These are phyloP conservation scores for Bruguiera hainesii DNA, from an alignment of 441 rosid genomes.

Conservation along the genomic window DNA sequence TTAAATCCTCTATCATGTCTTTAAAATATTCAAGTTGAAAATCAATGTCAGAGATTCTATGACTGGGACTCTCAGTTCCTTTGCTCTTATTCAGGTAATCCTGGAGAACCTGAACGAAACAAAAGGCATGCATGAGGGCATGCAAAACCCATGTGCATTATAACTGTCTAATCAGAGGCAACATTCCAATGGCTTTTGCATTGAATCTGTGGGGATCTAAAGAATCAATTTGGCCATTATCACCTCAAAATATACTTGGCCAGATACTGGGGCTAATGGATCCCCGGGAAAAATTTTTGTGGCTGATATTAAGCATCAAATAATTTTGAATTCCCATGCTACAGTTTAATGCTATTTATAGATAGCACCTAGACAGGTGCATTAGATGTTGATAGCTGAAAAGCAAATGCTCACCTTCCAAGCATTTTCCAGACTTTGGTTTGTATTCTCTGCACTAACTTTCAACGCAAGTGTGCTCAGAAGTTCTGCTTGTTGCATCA, in stretches of 20 bases:
- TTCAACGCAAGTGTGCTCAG: conserved; percentile 78
- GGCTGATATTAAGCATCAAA: too few species aligned
- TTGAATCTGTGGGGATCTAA: background rate
- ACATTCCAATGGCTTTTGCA: background rate
- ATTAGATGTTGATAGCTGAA: too few species aligned
- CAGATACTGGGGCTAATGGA: background rate
- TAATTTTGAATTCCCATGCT: too few species aligned
- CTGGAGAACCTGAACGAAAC: conserved; percentile 62
- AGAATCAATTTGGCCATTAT: background rate
- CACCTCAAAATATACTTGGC: background rate
- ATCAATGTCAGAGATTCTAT: conserved; percentile 54
- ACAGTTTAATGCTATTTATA: too few species aligned
- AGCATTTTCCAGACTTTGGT: conserved; percentile 89
- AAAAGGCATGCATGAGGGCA: conserved; percentile 18
- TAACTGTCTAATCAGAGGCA: conserved; percentile 10
- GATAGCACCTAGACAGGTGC: too few species aligned
- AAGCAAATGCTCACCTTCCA: conserved; percentile 66
- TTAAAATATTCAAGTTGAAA: conserved; percentile 73
- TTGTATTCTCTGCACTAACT: conserved; percentile 70
- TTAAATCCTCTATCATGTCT: conserved; percentile 66
- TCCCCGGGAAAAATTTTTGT: background rate
- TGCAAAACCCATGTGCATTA: conserved; percentile 1
- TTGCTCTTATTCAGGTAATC: conserved; percentile 71
- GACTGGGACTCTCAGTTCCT: conserved; percentile 52
- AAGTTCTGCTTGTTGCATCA: conserved; percentile 96